Evolutionary conservation across 345 rosid species (phyloP), one percentile per base, ranked within the genome.

Genomic region (Clausena lansium): DNA sequence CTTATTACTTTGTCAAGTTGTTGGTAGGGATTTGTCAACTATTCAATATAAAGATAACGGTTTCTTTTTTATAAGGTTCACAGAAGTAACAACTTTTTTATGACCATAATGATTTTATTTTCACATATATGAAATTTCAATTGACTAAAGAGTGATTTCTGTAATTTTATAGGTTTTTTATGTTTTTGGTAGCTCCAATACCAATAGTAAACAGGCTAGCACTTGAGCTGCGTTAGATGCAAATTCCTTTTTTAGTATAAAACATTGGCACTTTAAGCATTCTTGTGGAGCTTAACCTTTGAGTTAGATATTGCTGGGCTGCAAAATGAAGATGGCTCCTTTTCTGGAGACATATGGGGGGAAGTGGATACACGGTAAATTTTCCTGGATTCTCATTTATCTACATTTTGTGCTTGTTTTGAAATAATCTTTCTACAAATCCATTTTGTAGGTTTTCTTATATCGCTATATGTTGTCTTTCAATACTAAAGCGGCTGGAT

Each of bases 261-360:
- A 39, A 30, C 63, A 9, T 25, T 76, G 67, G 17, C 20, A 35
- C 39, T 35, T 73, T 5, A 70, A 7, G n/a, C 6, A 17, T 22
- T 64, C 63, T 66, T 82, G 79, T 78, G 82, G 57, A 69, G 69
- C 87, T 81, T 79, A 86, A 81, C 54, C 78, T 22, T 70, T 52
- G 73, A 66, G 67, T 75, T 76, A 96, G 99, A 92, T 89, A 47
- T 96, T 83, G 83, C 84, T 66, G 88, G 90, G 13, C 79, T 94
- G 83, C 99, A 96, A 84, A 92, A 96, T 74, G 95, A 90, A 77
- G 98, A 96, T 74, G 99, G 99, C 64, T 96, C 99, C 61, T 93
- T 96, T 85, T 85, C 94, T 1, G 98, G 99, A 60, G 99, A 96
- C 76, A 86, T 84, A 20, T 96, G 98, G 98, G 99, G 98, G 52